Conservation (phyloP, 495 filamentous ascomycete genomes). For the Aspergillus bridgeri region DNA sequence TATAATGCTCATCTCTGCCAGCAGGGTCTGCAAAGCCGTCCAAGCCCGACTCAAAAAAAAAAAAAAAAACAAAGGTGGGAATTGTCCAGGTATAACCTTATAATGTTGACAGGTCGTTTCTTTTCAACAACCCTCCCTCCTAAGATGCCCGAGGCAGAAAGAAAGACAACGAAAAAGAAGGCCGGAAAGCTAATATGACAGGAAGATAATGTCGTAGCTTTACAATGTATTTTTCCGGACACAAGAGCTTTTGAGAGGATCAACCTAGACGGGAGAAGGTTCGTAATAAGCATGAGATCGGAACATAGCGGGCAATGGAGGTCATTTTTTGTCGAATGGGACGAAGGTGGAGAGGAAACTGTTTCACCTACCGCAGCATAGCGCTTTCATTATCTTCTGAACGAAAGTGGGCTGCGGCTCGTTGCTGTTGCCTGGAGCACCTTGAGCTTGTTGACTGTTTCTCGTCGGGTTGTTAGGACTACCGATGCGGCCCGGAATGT, state of each 20-base stretch:
- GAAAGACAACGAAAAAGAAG: conserved; percentile 29
- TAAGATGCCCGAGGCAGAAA: conserved; percentile 12
- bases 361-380: conserved; percentile 69
- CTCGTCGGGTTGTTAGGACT: conserved; percentile 55
- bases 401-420: conserved; percentile 50
- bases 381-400: conserved; percentile 73
- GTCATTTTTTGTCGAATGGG: not conserved
- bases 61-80: conserved; percentile 9
- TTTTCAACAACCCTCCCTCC: conserved; percentile 19
- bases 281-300: conserved; percentile 26
- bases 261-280: conserved; percentile 31
- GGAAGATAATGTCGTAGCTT: conserved; percentile 22
- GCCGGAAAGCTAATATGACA: conserved; percentile 22
- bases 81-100: conserved; percentile 19
- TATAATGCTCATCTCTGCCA: conserved; percentile 18
- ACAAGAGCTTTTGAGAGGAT: conserved; percentile 1
- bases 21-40: conserved; percentile 17
- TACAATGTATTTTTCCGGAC: conserved; percentile 13
- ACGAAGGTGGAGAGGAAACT: not conserved
- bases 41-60: conserved; percentile 17
- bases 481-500: conserved; percentile 65
- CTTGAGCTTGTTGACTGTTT: conserved; percentile 45
- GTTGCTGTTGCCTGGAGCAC: conserved; percentile 34
- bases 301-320: conserved; percentile 1
- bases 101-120: conserved; percentile 20